Percentiles rank a stretch among this genome's conserved stretches.
Conservation (phyloP, 2,329 filamentous ascomycete genomes). For the Ophiocordyceps polyrhachis-furcata region DNA sequence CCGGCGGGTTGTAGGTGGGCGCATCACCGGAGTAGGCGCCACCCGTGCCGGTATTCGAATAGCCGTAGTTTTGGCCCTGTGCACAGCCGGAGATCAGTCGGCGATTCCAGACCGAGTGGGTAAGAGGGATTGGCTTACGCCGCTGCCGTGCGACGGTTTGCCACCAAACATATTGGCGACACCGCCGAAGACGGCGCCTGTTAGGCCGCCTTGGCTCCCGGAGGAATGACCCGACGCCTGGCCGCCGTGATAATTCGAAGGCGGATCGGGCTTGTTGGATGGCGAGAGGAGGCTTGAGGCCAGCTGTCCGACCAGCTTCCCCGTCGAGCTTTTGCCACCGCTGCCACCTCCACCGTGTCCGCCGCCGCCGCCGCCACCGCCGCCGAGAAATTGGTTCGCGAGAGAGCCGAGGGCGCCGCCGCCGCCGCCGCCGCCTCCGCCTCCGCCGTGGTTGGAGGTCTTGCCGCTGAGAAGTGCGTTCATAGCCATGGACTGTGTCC, state of each 20-base stretch:
- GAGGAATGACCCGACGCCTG: constrained; percentile 16
- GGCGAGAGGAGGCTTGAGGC: constrained; percentile 34
- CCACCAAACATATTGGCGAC: constrained; percentile 35
- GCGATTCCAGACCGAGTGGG: background rate
- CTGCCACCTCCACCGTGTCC: constrained; percentile 11
- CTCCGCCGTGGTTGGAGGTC: constrained; percentile 8
- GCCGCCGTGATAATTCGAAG: constrained; percentile 30
- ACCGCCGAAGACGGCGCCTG: constrained; percentile 34
- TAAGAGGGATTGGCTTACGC: constrained; percentile 9
- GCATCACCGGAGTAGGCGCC: constrained; percentile 43
- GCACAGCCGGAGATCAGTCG: constrained; percentile 2
- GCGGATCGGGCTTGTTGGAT: constrained; percentile 24
- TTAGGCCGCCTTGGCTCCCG: constrained; percentile 27
- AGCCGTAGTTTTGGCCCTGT: constrained; percentile 41
- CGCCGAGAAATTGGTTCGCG: constrained; percentile 24
- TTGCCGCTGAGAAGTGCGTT: constrained; percentile 37
- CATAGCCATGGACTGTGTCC: constrained; percentile 35
- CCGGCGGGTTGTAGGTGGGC: constrained; percentile 25
- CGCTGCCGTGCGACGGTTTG: constrained; percentile 15
- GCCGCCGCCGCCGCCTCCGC: constrained; percentile 7
- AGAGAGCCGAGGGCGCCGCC: constrained; percentile 10
- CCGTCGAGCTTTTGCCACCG: constrained; percentile 21
- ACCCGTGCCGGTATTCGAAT: constrained; percentile 34
- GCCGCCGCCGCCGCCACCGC: constrained; percentile 11
- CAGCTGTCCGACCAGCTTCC: constrained; percentile 39